Evolutionary conservation across 768 basidiomycete species (phyloP), one percentile per base, ranked within the genome.

Genomic region (Russula sp.): DNA sequence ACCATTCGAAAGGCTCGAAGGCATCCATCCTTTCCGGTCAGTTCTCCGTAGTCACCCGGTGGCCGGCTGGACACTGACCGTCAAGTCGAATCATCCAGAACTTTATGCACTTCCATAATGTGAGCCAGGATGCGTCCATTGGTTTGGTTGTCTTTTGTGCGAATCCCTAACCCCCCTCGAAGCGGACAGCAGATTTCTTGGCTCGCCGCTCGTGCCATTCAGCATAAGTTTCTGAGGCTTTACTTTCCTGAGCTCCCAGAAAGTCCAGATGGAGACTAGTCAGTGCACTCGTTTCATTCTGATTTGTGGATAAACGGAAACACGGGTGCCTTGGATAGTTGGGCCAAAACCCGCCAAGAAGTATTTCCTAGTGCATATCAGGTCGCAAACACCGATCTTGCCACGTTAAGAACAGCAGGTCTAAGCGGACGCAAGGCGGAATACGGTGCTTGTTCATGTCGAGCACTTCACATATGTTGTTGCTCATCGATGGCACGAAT

Each of bases 341-440:
- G 65, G 68, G 16, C 55, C 9, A 59, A 68, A 34, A 22, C 40
- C 35, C 32, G 42, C 32, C 59, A 56, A 55, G 68, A 56, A 27
- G 63, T 81, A 63, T 95, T 91, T 72, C 93, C 93, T 1, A 80
- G 82, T 2, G 86, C 93, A 10, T 74, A 77, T 49, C 82, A 88
- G 71, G 89, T 96, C 2, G 77, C 83, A 2, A 73, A 75, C 37
- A 84, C 82, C 22, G 84, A 87, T 62, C 72, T 88, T 34, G 66
- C 80, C 13, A 78, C 78, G 2, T 77, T 96, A 39, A 81, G 84
- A 55, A 79, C 82, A 6, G 93, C 89, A 8, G 94, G 94, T 0
- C 73, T 96, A 60, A 91, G 88, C 64, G 81, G 75, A 16, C 79
- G 93, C n/a, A 97, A 97, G 73, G 91, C 89, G 3, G 91, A 95